Evolutionary conservation across 495 filamentous ascomycete species (phyloP).

Genomic region (Apodospora peruviana): DNA sequence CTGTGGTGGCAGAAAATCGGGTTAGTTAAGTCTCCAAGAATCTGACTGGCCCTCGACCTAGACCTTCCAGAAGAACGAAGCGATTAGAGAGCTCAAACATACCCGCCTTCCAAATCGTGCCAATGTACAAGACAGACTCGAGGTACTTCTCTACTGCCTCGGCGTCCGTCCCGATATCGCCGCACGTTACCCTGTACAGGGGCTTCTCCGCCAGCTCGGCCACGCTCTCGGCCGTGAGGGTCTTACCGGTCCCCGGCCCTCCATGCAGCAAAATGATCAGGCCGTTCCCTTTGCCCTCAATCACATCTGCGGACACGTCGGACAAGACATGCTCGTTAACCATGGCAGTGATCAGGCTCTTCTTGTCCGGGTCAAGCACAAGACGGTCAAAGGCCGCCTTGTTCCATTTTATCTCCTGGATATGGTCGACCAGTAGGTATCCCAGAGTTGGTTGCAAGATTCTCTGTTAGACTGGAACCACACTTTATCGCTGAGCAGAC

Average conservation of each 20-base stretch:
- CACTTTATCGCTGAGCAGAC: no score
- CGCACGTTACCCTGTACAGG: slow-evolving; percentile 45
- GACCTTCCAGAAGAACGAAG: no score
- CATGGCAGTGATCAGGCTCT: slow-evolving; percentile 44
- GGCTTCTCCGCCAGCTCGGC: slow-evolving; percentile 46
- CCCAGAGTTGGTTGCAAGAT: no score
- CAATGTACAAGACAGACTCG: slow-evolving; percentile 40
- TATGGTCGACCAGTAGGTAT: slow-evolving; percentile 13
- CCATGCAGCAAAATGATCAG: slow-evolving; percentile 29
- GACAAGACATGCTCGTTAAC: slow-evolving; percentile 27
- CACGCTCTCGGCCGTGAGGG: slow-evolving; percentile 43
- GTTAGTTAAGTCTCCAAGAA: no score
- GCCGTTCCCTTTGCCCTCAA: slow-evolving; percentile 47
- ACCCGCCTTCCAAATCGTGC: slow-evolving; percentile 42
- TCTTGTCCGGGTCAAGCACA: slow-evolving; percentile 42
- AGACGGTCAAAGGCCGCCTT: slow-evolving; percentile 47
- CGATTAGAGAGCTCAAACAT: no score
- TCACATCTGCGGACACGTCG: slow-evolving; percentile 32
- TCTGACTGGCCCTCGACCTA: no score
- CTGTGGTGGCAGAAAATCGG: no score
- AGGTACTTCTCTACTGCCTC: slow-evolving; percentile 41
- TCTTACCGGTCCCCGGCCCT: slow-evolving; percentile 41
- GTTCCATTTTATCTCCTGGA: slow-evolving; percentile 41
- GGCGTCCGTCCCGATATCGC: slow-evolving; percentile 46
- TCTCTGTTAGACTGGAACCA: not conserved